Evolutionary conservation across 768 basidiomycete species (phyloP).

Genomic region (Lactarius sanguifluus): DNA sequence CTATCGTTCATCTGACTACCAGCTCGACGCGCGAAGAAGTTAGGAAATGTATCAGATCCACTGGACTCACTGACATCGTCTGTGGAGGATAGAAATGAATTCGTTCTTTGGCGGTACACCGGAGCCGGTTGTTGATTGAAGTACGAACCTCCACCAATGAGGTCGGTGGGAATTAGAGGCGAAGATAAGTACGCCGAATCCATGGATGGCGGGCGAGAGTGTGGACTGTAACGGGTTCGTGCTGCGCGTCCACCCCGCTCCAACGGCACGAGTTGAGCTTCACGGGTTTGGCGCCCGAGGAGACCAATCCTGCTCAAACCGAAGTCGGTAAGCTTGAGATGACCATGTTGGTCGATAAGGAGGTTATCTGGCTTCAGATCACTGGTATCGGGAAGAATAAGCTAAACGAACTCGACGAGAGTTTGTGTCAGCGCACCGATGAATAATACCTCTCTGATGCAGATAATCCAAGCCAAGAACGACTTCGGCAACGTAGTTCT

Average conservation of each 20-base stretch:
- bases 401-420: conserved; percentile 3
- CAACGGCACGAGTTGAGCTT: conserved; percentile 41
- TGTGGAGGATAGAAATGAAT: conserved; percentile 66
- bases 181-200: conserved; percentile 80
- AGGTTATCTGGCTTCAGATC: conserved; percentile 98
- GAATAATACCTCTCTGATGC: conserved; percentile 93
- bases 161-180: conserved; percentile 62
- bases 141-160: conserved; percentile 67
- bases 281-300: conserved; percentile 92
- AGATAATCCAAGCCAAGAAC: conserved; percentile 93
- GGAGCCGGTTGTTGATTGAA: conserved; percentile 68
- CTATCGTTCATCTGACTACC: conserved; percentile 57
- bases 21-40: conserved; percentile 46
- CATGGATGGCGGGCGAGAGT: conserved; percentile 80
- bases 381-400: conserved; percentile 44
- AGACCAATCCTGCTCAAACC: conserved; percentile 96
- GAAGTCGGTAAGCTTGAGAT: conserved; percentile 97
- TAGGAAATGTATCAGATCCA: conserved; percentile 62
- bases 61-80: conserved; percentile 90
- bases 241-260: conserved; percentile 36
- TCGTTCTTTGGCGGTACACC: conserved; percentile 57
- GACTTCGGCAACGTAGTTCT: conserved; percentile 95
- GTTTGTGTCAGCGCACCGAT: conserved; percentile 63
- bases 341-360: conserved; percentile 94
- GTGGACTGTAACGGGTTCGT: conserved; percentile 59